Conservation (phyloP, 2,329 filamentous ascomycete genomes). For the Cladosporium colombiae region DNA sequence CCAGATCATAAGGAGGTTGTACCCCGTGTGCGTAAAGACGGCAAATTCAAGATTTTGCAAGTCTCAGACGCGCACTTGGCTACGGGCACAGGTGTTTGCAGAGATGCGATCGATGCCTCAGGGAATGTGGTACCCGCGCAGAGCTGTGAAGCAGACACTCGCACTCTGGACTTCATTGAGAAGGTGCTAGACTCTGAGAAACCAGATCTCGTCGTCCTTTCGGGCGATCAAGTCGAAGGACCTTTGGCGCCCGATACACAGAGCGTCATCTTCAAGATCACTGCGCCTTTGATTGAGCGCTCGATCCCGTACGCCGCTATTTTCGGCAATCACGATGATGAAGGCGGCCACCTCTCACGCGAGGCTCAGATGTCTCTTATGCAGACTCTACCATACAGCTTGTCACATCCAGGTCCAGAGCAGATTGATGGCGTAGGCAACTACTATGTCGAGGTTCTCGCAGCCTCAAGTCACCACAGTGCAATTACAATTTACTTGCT, state of each 20-base stretch:
- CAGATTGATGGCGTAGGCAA: slow-evolving; percentile 90
- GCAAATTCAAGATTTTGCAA: slow-evolving; percentile 97
- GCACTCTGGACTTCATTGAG: slow-evolving; percentile 86
- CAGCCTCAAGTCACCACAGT: slow-evolving; percentile 79
- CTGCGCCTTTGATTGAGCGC: slow-evolving; percentile 77
- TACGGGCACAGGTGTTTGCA: slow-evolving; percentile 81
- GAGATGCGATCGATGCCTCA: slow-evolving; percentile 69
- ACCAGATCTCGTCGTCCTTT: slow-evolving; percentile 87
- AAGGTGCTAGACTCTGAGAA: slow-evolving; percentile 87
- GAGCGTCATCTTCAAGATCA: slow-evolving; percentile 91
- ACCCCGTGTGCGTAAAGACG: slow-evolving; percentile 80
- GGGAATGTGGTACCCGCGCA: slow-evolving; percentile 42
- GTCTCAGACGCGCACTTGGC: slow-evolving; percentile 91
- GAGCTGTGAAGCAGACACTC: slow-evolving; percentile 81
- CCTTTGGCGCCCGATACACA: slow-evolving; percentile 89
- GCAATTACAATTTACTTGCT: slow-evolving; percentile 93
- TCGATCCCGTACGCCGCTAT: slow-evolving; percentile 92
- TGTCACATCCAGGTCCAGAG: slow-evolving; percentile 79
- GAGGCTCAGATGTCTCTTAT: slow-evolving; percentile 80
- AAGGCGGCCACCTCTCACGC: slow-evolving; percentile 68
- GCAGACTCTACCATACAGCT: slow-evolving; percentile 82
- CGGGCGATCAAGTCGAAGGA: slow-evolving; percentile 93
- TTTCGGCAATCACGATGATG: slow-evolving; percentile 97
- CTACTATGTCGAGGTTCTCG: slow-evolving; percentile 88
- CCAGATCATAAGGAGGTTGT: slow-evolving; percentile 60